phyloP scores from a whole-genome alignment of 768 basidiomycete genomes.

The Naganishia friedmannii region DNA sequence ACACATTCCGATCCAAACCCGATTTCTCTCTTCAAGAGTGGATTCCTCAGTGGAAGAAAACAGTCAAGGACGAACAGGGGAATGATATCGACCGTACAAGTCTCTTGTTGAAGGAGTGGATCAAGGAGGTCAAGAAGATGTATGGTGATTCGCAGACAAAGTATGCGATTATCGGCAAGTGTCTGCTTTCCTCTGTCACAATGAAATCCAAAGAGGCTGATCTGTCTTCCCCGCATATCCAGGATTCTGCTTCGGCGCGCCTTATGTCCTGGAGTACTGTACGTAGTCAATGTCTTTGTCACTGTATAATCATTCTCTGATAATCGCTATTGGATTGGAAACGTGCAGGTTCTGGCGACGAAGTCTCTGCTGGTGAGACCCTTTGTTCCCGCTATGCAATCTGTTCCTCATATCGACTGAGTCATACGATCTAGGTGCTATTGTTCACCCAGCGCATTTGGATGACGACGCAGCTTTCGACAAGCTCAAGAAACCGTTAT shows the following conservation, averaged over 20 bases:
- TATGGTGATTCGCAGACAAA: slow-evolving; percentile 54
- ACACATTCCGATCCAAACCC: slow-evolving; percentile 53
- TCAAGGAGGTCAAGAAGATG: slow-evolving; percentile 57
- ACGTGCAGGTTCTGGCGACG: slow-evolving; percentile 20
- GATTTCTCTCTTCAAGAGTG: slow-evolving; percentile 55
- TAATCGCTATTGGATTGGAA: not conserved
- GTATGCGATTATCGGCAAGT: slow-evolving; percentile 29
- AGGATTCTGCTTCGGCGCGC: slow-evolving; percentile 47
- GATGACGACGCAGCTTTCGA: slow-evolving; percentile 37
- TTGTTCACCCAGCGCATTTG: slow-evolving; percentile 41
- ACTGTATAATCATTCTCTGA: not conserved
- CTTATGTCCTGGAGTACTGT: slow-evolving; percentile 39
- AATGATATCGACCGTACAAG: slow-evolving; percentile 52
- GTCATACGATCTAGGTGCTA: slow-evolving; percentile 32
- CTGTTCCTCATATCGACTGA: not conserved
- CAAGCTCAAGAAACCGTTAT: slow-evolving; percentile 38
- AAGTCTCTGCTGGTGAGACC: slow-evolving; percentile 32
- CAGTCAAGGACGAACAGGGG: slow-evolving; percentile 26
- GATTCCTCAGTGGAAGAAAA: slow-evolving; percentile 42
- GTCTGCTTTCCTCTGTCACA: not conserved
- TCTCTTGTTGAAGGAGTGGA: slow-evolving; percentile 58
- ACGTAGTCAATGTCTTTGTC: not conserved
- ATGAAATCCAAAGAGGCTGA: no score
- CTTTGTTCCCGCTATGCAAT: no score
- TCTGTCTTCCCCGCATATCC: slow-evolving; percentile 1